Base-by-base conservation (phyloP, 2,329 filamentous ascomycete species). In the Stagonosporopsis rhizophila region DNA sequence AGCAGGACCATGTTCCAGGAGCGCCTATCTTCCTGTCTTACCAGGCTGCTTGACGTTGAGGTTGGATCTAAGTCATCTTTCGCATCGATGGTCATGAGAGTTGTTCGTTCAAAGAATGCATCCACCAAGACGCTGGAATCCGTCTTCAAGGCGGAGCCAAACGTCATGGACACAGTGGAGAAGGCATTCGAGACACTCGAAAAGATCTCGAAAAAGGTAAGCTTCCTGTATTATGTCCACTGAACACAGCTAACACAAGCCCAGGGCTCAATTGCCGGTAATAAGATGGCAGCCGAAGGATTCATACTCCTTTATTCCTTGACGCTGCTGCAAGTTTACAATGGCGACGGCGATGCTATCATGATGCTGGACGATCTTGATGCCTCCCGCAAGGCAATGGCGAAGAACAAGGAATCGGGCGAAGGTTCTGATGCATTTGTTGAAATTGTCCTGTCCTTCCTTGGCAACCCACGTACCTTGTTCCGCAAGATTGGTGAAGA, bases 381-480 rank as follows among this genome's bases (percentile, higher is more conserved):
- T 62, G 81, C 89, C 56, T 92, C 89, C 73, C 89, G 89, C 56
- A 83, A 89, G 81, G 85, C 60, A 77, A 85, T 71, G 72, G 84
- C 68, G 69, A 85, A 66, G 76, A 79, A 52, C 1, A 57, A 70
- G 60, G 41, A 70, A 63, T 56, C 67, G 52, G 46, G 55, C 5
- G 64, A 71, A 28, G 67, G 61, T 9, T 66, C 68, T 22, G 65
- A 74, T 49, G 64, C 68, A 4, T 89, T 91, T 0, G 87, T 97
- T 2, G 95, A 98, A 69, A 90, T 98, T 47, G 77, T 99, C 7
- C 81, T 98, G n/a, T 91, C 91, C 48, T 92, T 98, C 78, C 85
- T 96, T 2, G 91, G 92, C 0, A 91, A 92, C 59, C 90, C 89
- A 3, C 96, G 93, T 1, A 86, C 88, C 9, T 81, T 98, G 47